These are phyloP conservation scores for Plasmopara muralis DNA, from an alignment of 352 stramenopile species.

Conservation along the genomic window DNA sequence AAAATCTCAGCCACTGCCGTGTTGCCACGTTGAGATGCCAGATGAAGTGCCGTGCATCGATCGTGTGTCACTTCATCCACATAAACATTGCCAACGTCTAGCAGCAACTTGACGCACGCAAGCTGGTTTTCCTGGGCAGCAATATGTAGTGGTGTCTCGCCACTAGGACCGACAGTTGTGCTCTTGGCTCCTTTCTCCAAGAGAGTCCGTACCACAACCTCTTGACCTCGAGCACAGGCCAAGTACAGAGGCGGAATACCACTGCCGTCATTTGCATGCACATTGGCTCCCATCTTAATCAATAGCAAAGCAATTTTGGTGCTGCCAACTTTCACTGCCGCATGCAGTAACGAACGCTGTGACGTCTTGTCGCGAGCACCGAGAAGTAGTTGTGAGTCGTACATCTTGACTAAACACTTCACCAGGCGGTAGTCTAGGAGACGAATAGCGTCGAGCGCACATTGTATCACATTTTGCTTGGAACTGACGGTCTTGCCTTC, in stretches of 20 bases:
- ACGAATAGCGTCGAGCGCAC: conserved; percentile 41
- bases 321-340: conserved; percentile 45
- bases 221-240: conserved; percentile 61
- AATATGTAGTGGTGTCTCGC: conserved; percentile 73
- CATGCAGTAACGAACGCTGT: conserved; percentile 55
- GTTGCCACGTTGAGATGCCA: conserved; percentile 75
- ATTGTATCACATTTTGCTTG: conserved; percentile 26
- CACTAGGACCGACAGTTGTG: conserved; percentile 51
- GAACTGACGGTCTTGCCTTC: conserved; percentile 36
- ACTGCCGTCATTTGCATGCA: conserved; percentile 50
- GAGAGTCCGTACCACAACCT: conserved; percentile 50
- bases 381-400: conserved; percentile 36
- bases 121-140: conserved; percentile 78
- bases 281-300: conserved; percentile 53
- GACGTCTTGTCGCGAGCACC: conserved; percentile 36
- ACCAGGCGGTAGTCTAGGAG: conserved; percentile 47
- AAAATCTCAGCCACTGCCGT: conserved; percentile 57
- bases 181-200: conserved; percentile 51
- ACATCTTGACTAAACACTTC: conserved; percentile 44
- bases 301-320: conserved; percentile 52
- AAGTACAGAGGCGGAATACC: conserved; percentile 74
- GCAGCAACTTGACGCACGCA: conserved; percentile 53
- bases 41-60: conserved; percentile 62
- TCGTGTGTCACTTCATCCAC: conserved; percentile 58
- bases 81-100: conserved; percentile 34